Percentiles rank a stretch among this genome's conserved stretches.
Conservation (phyloP, 345 rosid species). For the Triadica sebifera region DNA sequence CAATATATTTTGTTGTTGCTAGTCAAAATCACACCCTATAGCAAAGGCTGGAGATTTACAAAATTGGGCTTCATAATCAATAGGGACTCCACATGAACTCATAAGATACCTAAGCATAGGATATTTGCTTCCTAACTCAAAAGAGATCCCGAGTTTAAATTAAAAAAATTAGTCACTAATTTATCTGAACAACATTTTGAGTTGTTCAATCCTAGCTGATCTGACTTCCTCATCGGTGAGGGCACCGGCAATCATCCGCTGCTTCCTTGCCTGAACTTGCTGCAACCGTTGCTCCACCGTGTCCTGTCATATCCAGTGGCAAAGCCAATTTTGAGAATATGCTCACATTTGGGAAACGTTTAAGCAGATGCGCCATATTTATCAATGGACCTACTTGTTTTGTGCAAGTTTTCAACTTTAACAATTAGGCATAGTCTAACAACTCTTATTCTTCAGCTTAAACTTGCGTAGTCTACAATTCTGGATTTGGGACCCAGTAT, state of each 20-base stretch:
- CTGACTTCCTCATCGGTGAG: conserved; percentile 64
- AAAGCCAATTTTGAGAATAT: neutral
- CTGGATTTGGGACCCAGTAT: neutral
- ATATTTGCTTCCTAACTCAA: too few relatives aligned
- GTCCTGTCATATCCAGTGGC: conserved; percentile 25
- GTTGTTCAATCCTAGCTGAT: conserved; percentile 63
- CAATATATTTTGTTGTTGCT: neutral
- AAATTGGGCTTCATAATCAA: neutral
- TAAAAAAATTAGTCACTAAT: neutral
- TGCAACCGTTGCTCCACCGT: conserved; percentile 61
- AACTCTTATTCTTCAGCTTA: neutral
- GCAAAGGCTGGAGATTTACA: neutral
- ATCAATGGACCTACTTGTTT: neutral
- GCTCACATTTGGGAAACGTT: neutral
- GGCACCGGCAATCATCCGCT: conserved; percentile 65
- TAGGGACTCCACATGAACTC: too few relatives aligned
- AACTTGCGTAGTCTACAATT: neutral
- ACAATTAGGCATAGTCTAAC: neutral
- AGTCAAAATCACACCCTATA: neutral
- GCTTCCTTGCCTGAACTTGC: conserved; percentile 69
- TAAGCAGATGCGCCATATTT: neutral
- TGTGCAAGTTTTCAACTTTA: neutral
- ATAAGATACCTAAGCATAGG: too few relatives aligned
- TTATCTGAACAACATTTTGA: conserved; percentile 63
- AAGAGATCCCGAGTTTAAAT: neutral